Base-by-base conservation (phyloP, 169 alveolate species). In the Eimeria necatrix region DNA sequence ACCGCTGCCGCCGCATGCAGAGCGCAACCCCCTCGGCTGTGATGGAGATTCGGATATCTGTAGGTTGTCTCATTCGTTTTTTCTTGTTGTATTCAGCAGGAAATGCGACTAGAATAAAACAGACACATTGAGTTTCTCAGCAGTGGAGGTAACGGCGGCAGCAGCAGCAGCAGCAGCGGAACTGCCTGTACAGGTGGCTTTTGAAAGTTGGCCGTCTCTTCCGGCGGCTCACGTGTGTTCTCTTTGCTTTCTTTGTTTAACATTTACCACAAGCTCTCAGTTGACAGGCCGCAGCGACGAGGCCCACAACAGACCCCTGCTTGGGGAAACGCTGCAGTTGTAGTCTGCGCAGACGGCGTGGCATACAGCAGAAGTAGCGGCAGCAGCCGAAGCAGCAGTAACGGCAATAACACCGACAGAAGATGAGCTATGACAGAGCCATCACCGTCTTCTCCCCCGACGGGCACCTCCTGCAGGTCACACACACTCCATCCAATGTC, bases 391-490 rank as follows among this genome's bases (percentile, higher is more conserved):
- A 71, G 83, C 83, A 71, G 53, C 83, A 22, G 18, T 41, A 71
- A 7, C 83, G 14, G 12, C 83, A 22, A 22, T 41, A 71, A 24
- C 83, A 14, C 52, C 14, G 18, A 41, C 83, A 71, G 52, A 68
- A 46, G 87, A 97, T 97, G 99, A 95, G 98, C 83, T 99, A 99
- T 98, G 99, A 99, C 97, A 98, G 99, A 91, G 99, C 99, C 52
- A 98, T 99, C 96, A 99, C 99, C 76, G 99, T 99, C 83, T 99
- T 99, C 97, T 98, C 99, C 92, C 99, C 99, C 24, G 99, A 99
- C 96, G 99, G 99, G 89, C 99, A 99, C 96, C 97, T 99, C 68
- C 98, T 98, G 97, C 99, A 99, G 97, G 94, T 88, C 41, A 24
- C 26, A 6, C 71, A 16, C 51, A 16, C 1, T 7, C 73, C 46